Conservation (phyloP, 192 early-diverging fungal species). For the Podila epigama region DNA sequence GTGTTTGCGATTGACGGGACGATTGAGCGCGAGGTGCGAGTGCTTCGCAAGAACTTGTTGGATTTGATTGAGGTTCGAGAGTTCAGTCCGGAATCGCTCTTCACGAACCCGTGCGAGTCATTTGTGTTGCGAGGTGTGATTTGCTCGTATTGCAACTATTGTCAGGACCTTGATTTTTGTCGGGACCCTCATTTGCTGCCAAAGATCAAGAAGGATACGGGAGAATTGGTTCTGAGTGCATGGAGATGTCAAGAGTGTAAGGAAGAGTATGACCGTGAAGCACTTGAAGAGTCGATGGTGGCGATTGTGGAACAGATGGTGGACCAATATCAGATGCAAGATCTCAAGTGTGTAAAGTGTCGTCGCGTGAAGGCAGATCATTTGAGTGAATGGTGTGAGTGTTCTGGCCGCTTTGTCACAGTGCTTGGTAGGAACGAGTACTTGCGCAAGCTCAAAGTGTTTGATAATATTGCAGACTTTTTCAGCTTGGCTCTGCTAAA, state of each 20-base stretch:
- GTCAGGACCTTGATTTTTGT: constrained; percentile 90
- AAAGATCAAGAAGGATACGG: constrained; percentile 47
- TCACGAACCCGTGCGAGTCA: constrained; percentile 84
- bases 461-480: constrained; percentile 68
- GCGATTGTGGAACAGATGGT: constrained; percentile 71
- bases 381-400: constrained; percentile 76
- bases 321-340: constrained; percentile 88
- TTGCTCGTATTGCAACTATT: constrained; percentile 88
- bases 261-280: constrained; percentile 76
- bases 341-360: constrained; percentile 84
- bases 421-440: constrained; percentile 59
- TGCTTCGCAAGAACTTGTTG: constrained; percentile 83
- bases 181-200: constrained; percentile 78
- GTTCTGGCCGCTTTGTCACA: constrained; percentile 70
- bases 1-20: constrained; percentile 80
- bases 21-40: constrained; percentile 80
- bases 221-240: constrained; percentile 27
- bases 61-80: constrained; percentile 79
- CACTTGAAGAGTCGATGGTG: constrained; percentile 86
- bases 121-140: constrained; percentile 82
- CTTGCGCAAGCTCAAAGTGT: constrained; percentile 62
- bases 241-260: constrained; percentile 86
- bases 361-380: constrained; percentile 82
- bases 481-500: constrained; percentile 62
- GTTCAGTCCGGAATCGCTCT: constrained; percentile 80